Conservation (phyloP, 2,329 filamentous ascomycete species). For the Talaromyces verruculosus region DNA sequence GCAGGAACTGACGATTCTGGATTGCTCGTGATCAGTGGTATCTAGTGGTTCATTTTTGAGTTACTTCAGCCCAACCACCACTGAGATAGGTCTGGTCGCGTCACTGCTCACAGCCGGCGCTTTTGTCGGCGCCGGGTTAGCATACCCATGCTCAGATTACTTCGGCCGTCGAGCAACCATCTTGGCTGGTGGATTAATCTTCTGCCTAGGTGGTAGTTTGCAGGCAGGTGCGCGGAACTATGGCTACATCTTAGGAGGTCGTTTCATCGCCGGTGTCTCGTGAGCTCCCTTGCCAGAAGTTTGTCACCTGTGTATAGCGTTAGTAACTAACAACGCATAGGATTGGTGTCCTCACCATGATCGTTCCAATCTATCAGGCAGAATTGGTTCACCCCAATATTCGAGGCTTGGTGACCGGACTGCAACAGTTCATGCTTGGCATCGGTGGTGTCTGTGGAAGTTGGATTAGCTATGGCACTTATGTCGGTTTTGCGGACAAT, state of each 20-base stretch:
- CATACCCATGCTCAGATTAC: neutral
- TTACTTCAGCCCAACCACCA: neutral
- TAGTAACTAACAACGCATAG: neutral
- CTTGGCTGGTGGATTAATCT: neutral
- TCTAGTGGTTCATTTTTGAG: neutral
- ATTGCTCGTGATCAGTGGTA: neutral
- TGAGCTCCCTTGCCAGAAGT: neutral
- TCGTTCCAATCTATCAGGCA: conserved; percentile 13
- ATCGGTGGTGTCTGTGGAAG: conserved; percentile 1
- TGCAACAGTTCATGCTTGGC: conserved; percentile 10
- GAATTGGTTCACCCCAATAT: conserved; percentile 5
- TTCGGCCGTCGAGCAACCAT: conserved; percentile 8
- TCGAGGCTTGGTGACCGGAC: conserved; percentile 1
- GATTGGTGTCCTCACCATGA: conserved; percentile 12
- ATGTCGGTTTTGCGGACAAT: neutral
- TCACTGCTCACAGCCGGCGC: conserved; percentile 5
- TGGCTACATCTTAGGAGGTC: conserved; percentile 65
- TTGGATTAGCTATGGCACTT: neutral
- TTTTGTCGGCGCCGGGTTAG: conserved; percentile 1
- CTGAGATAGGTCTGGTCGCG: neutral
- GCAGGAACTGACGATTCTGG: neutral
- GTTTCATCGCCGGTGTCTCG: neutral
- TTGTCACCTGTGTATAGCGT: neutral
- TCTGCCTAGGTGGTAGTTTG: conserved; percentile 59
- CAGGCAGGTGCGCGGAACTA: conserved; percentile 66